These are phyloP conservation scores for Luffa acutangula DNA, from an alignment of 306 rosid genomes.

Conservation along the genomic window DNA sequence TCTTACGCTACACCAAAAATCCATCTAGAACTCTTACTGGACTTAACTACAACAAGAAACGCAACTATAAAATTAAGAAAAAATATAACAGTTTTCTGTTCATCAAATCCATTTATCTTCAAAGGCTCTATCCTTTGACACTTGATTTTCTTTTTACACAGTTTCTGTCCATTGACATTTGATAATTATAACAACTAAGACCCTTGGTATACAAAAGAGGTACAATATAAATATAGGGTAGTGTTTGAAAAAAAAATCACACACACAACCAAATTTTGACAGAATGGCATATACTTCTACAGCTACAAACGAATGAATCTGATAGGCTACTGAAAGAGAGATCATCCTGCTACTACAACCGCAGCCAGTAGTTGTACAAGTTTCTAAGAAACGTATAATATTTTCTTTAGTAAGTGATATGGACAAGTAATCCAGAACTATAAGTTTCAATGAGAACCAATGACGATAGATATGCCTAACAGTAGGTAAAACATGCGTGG, in stretches of 20 bases:
- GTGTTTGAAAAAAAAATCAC: background rate
- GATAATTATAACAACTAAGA: background rate
- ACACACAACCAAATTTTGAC: background rate
- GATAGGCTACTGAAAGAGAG: background rate
- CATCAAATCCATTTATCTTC: background rate
- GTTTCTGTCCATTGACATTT: background rate
- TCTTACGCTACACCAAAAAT: background rate
- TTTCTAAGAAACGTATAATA: background rate
- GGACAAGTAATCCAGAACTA: background rate
- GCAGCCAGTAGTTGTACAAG: background rate
- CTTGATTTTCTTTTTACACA: background rate
- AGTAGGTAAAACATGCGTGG: background rate
- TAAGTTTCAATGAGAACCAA: background rate
- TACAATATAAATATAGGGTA: background rate
- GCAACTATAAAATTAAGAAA: background rate
- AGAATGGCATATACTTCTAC: background rate
- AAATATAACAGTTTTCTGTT: background rate
- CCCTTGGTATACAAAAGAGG: background rate
- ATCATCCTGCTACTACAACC: background rate
- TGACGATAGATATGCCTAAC: background rate
- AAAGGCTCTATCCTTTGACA: background rate
- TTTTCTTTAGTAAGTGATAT: background rate
- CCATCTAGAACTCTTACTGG: background rate
- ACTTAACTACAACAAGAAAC: background rate
- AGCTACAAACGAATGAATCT: background rate